Base-by-base conservation (phyloP, 1,284 basidiomycete genomes). In the Anthracocystis walkeri region DNA sequence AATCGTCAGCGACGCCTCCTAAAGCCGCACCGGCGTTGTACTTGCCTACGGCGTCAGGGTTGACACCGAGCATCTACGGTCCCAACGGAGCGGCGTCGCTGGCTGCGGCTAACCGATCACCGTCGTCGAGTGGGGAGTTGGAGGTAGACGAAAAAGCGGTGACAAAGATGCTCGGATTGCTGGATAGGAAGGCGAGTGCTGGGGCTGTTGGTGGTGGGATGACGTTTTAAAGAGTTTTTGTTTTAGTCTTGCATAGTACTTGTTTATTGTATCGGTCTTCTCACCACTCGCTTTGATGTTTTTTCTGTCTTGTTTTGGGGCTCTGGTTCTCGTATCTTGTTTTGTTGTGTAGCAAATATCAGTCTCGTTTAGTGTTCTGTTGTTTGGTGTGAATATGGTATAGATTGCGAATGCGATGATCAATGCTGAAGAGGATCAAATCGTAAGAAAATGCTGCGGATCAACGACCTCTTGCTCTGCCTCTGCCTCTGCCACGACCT, bases 111-210 rank as follows among this genome's bases (percentile, higher is more conserved):
- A 50, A 35, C n/a, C 45, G 57, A 23, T 65, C 65, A 27, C 21
- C 70, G 40, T 58, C 60, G 2, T 56, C 55, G 12, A 20, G 55
- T 21, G 27, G 31, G 23, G 65, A 69, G 16, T 29, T 80, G 29
- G 78, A 80, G 54, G 69, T 80, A 5, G 74, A 80, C 38, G 78
- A 77, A 31, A 70, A 60, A 4, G 78, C 77, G 0, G 65, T 80
- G n/a, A 63, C 65, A 45, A 66, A 70, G 59, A 68, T 80, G 64
- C 64, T 78, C 4, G 74, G 67, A 8, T 44, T 78, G 61, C 74
- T 80, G 7, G 78, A 80, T 46, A 52, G 65, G 25, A 80, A 77
- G 71, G 18, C 51, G 64, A 14, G 64, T 12, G 64, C 65, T 21
- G 53, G 60, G 16, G 50, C 61, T 11, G 50, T 50, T 11, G 66